A percentile compares a stretch with the other conserved stretches of the same genome.
These are phyloP conservation scores for Hypsizygus marmoreus DNA, from an alignment of 768 basidiomycete species.

Conservation along the genomic window DNA sequence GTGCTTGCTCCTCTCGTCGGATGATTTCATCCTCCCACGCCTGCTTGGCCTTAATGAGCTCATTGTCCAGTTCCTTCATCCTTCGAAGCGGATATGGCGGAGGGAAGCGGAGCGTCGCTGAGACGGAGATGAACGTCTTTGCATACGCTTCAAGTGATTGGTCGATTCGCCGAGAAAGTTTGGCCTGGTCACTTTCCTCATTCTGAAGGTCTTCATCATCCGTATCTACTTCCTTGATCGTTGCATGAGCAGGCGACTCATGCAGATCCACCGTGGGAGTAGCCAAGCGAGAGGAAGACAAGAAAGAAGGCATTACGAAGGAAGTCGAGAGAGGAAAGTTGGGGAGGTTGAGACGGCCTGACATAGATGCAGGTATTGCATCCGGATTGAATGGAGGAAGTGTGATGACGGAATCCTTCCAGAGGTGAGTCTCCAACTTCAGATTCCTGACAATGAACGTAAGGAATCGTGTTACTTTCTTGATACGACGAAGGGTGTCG, in stretches of 20 bases:
- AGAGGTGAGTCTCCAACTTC: constrained; percentile 91
- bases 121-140: constrained; percentile 89
- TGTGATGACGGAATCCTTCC: constrained; percentile 86
- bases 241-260: constrained; percentile 14
- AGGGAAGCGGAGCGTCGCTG: constrained; percentile 87
- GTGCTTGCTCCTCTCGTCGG: constrained; percentile 75
- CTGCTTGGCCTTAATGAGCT: constrained; percentile 65
- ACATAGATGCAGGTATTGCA: constrained; percentile 56
- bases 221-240: constrained; percentile 31
- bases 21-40: constrained; percentile 90
- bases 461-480: constrained; percentile 91
- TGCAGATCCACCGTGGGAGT: constrained; percentile 24
- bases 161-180: constrained; percentile 76
- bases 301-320: constrained; percentile 27
- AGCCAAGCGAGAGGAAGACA: constrained; percentile 30
- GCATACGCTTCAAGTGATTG: constrained; percentile 82
- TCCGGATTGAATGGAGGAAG: constrained; percentile 65
- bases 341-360: constrained; percentile 20
- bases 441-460: constrained; percentile 91
- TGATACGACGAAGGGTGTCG: constrained; percentile 79
- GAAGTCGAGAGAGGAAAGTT: constrained; percentile 24
- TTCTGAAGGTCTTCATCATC: constrained; percentile 56
- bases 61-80: constrained; percentile 88
- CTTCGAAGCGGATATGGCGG: constrained; percentile 86
- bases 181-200: constrained; percentile 70